Evolutionary conservation across 805 yeast genomes (phyloP).

Genomic region (Pichia thaimueangensis): DNA sequence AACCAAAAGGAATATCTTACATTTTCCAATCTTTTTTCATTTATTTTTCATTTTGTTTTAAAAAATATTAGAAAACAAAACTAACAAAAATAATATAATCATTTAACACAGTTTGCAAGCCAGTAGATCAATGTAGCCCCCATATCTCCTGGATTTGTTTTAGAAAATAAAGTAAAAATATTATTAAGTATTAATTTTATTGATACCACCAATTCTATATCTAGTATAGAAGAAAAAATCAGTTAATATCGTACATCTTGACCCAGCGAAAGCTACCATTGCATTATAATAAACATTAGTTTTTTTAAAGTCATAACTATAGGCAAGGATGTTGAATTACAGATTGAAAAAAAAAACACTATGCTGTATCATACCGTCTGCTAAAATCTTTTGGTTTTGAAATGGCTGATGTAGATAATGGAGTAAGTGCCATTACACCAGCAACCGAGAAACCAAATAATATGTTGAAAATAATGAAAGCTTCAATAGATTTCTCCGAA

Average conservation of each 20-base stretch:
- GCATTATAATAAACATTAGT: conserved; percentile 25
- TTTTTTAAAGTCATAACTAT: conserved; percentile 32
- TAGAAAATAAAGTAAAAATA: too few relatives aligned
- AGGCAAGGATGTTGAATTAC: conserved; percentile 43
- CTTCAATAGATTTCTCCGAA: conserved; percentile 39
- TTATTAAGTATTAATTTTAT: too few relatives aligned
- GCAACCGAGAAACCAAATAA: conserved; percentile 56
- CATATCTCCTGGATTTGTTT: too few relatives aligned
- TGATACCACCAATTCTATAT: conserved; percentile 21
- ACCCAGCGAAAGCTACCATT: conserved; percentile 30
- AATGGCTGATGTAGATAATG: conserved; percentile 63
- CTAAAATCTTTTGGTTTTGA: conserved; percentile 61
- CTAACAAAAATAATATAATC: too few relatives aligned
- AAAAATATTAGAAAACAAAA: too few relatives aligned
- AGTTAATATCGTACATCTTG: conserved; percentile 21
- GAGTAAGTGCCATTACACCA: conserved; percentile 56
- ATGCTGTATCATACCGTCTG: conserved; percentile 62
- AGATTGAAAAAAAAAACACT: conserved; percentile 41
- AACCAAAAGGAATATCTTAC: too few relatives aligned
- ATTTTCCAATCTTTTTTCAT: too few relatives aligned
- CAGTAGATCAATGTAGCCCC: too few relatives aligned
- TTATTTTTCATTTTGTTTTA: too few relatives aligned
- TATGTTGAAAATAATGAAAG: conserved; percentile 46
- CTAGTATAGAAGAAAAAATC: conserved; percentile 17
- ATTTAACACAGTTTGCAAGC: too few relatives aligned